Percentiles rank a stretch among this genome's conserved stretches.
Conservation (phyloP, 495 filamentous ascomycete genomes). For the Xylaria cubensis region DNA sequence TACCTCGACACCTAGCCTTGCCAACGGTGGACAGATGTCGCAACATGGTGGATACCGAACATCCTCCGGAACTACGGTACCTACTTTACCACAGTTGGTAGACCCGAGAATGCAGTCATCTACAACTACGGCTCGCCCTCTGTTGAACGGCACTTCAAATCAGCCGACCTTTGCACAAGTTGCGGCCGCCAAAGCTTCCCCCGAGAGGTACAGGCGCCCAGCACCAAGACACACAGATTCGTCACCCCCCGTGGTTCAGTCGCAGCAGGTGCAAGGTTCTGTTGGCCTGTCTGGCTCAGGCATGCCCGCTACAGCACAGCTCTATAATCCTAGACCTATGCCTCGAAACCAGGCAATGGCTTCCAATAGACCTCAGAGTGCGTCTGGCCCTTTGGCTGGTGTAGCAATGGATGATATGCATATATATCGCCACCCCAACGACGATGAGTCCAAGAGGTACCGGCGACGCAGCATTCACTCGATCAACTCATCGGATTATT, state of each 20-base stretch:
- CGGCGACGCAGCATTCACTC: constrained; percentile 83
- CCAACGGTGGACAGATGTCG: constrained; percentile 53
- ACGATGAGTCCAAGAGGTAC: constrained; percentile 76
- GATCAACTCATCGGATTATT: constrained; percentile 69
- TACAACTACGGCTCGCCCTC: constrained; percentile 41
- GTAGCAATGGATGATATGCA: constrained; percentile 61
- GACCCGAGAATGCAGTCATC: constrained; percentile 52
- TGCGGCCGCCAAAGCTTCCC: constrained; percentile 50
- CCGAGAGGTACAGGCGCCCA: constrained; percentile 62
- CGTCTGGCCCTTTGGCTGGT: constrained; percentile 44
- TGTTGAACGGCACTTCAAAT: constrained; percentile 39
- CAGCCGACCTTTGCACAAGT: constrained; percentile 47
- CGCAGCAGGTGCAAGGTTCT: constrained; percentile 40
- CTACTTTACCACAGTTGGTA: constrained; percentile 58
- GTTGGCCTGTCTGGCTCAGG: constrained; percentile 43
- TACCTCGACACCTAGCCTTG: constrained; percentile 73
- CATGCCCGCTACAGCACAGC: constrained; percentile 51
- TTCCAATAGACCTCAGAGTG: constrained; percentile 54
- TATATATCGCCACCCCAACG: constrained; percentile 50
- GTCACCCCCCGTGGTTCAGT: constrained; percentile 34
- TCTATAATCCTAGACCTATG: constrained; percentile 46
- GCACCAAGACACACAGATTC: constrained; percentile 52
- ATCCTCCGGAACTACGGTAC: constrained; percentile 68
- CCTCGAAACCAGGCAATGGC: constrained; percentile 39
- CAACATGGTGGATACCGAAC: constrained; percentile 73